These are phyloP conservation scores for Suhomyces sp. DNA, from an alignment of 805 yeast genomes.

Conservation along the genomic window DNA sequence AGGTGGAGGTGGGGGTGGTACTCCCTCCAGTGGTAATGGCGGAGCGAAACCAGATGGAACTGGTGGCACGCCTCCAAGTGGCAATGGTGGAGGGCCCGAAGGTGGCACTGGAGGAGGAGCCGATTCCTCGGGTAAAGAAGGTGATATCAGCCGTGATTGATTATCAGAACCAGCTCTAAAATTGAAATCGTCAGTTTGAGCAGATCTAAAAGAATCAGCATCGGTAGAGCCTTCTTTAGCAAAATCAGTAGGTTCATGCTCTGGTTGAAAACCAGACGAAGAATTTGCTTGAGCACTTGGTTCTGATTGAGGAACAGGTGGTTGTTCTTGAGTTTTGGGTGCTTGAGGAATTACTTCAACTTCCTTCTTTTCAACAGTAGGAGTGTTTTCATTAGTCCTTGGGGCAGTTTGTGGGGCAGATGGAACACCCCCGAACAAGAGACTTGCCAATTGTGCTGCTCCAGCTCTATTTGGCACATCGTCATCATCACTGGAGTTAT, in stretches of 20 bases:
- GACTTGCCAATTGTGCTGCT: slow-evolving; percentile 55
- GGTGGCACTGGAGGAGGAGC: too few relatives aligned
- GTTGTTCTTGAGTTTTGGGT: slow-evolving; percentile 4
- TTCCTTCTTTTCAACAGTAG: slow-evolving; percentile 7
- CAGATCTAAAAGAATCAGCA: slow-evolving; percentile 11
- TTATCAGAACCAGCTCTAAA: too few relatives aligned
- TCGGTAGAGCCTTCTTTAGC: slow-evolving; percentile 8
- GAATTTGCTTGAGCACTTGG: slow-evolving; percentile 26
- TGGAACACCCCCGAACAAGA: slow-evolving; percentile 52
- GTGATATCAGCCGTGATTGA: slow-evolving; percentile 13
- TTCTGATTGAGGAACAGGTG: slow-evolving; percentile 25
- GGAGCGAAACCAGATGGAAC: too few relatives aligned
- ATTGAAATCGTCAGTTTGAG: slow-evolving; percentile 2
- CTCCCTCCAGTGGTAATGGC: too few relatives aligned
- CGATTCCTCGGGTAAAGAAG: slow-evolving; percentile 13
- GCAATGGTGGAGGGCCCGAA: too few relatives aligned
- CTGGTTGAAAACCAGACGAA: too few relatives aligned
- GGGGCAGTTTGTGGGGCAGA: slow-evolving; percentile 34
- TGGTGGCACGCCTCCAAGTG: too few relatives aligned
- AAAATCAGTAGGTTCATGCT: too few relatives aligned
- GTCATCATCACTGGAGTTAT: slow-evolving; percentile 50
- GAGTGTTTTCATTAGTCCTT: slow-evolving; percentile 16
- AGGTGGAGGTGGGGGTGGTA: slow-evolving; percentile 19
- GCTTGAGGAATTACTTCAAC: slow-evolving; percentile 1
- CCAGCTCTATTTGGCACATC: slow-evolving; percentile 50